phyloP scores from a whole-genome alignment of 129 eudicot genomes.

The Lonicera japonica region DNA sequence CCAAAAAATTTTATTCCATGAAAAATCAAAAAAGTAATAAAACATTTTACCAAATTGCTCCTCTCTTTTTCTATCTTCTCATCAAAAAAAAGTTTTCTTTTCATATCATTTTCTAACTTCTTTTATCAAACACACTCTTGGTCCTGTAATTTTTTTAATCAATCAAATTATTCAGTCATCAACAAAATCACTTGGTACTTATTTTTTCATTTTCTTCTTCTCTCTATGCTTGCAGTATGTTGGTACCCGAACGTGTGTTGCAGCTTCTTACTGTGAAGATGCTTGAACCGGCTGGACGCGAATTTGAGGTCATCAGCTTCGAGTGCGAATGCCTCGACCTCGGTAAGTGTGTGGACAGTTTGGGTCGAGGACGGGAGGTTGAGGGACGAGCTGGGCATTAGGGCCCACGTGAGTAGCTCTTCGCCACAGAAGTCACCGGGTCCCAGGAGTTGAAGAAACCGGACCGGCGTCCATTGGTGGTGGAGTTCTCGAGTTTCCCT shows the following conservation, averaged over 20 bases:
- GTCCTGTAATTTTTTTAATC: too few relatives aligned
- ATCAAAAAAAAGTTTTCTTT: too few relatives aligned
- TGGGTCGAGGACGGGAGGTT: constrained; percentile 76
- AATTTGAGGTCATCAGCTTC: constrained; percentile 74
- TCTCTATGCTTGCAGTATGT: too few relatives aligned
- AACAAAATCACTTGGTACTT: too few relatives aligned
- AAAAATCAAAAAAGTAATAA: too few relatives aligned
- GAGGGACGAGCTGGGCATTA: constrained; percentile 53
- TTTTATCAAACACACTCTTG: too few relatives aligned
- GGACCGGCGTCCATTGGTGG: constrained; percentile 80
- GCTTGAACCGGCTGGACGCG: constrained; percentile 67
- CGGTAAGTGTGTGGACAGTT: constrained; percentile 67
- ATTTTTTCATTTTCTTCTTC: too few relatives aligned
- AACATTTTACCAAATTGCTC: too few relatives aligned
- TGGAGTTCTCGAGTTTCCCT: constrained; percentile 88
- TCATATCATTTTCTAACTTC: too few relatives aligned
- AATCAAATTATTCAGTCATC: too few relatives aligned
- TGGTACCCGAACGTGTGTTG: constrained; percentile 84
- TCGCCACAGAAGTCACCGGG: constrained; percentile 96
- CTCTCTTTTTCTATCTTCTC: too few relatives aligned
- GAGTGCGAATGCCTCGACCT: constrained; percentile 89
- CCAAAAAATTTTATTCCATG: too few relatives aligned
- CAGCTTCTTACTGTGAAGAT: constrained; percentile 81
- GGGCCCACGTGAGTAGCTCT: constrained; percentile 88
- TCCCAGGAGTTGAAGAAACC: constrained; percentile 87